These are phyloP conservation scores for Xylariaceae sp. DNA, from an alignment of 2,329 filamentous ascomycete genomes.

Conservation along the genomic window DNA sequence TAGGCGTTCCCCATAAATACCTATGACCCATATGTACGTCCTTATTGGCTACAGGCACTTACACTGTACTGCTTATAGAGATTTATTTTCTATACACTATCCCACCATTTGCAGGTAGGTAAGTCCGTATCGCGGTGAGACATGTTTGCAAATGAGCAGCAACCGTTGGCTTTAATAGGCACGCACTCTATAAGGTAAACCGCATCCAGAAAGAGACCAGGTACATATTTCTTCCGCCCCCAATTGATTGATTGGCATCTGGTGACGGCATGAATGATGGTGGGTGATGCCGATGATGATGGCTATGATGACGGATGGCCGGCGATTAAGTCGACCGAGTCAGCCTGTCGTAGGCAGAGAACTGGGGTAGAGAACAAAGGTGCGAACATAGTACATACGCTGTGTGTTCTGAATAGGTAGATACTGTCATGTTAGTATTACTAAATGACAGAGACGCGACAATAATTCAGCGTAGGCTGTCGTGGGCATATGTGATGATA, in stretches of 20 bases:
- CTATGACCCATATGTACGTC: background rate
- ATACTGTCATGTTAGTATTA: conserved; percentile 16
- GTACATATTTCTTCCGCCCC: background rate
- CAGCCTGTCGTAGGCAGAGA: conserved; percentile 15
- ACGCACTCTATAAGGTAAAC: background rate
- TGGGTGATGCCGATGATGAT: background rate
- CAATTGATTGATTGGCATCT: background rate
- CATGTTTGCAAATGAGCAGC: background rate
- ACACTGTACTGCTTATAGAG: too few species aligned
- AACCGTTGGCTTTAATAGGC: background rate
- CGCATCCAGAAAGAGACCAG: background rate
- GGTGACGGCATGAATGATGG: background rate
- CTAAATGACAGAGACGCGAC: too few species aligned
- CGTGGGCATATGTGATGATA: too few species aligned
- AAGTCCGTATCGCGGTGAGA: background rate
- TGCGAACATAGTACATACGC: background rate
- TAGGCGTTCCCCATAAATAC: background rate
- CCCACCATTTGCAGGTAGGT: background rate
- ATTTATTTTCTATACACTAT: background rate
- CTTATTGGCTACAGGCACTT: background rate
- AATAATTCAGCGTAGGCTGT: too few species aligned
- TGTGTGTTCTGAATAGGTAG: conserved; percentile 10
- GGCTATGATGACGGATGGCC: background rate
- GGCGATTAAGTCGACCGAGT: conserved; percentile 12
- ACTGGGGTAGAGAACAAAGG: conserved; percentile 7